Evolutionary conservation across 2,329 filamentous ascomycete species (phyloP), one percentile per base, ranked within the genome.

Genomic region (Colletotrichum tanaceti): DNA sequence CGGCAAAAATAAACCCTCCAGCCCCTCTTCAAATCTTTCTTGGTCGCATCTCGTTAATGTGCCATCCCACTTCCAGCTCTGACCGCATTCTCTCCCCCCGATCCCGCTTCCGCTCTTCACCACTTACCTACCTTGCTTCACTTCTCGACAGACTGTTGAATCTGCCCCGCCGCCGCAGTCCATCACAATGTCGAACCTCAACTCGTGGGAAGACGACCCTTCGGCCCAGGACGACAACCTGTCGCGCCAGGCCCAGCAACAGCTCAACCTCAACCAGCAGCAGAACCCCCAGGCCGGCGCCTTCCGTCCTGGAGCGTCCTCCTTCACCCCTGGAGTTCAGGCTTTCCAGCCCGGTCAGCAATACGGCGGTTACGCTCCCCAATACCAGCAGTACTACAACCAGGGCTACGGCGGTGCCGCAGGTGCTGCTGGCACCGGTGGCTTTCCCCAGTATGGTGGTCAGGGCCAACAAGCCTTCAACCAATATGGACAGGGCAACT

Each of bases 201-300:
- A 97, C 80, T 97, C 94, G 71, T 98, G 96, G 93, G 94, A 98
- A 83, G 93, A 97, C 77, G 93, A 94, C 76, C 90, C 90, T 76
- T 85, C 90, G 63, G 90, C 89, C 71, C 91, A 93, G 84, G 91
- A 94, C 75, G 91, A 93, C 75, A 88, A 88, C 79, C 89, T 97
- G 80, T 88, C 92, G 71, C 89, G 90, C 75, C 92, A 94, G 84
- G 83, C 92, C 44, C 88, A 91, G 75, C 89, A 91, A 79, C 90
- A 91, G 79, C 86, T 94, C 79, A 93, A 93, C 79, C 79, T 94
- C 76, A 92, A 91, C 79, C 83, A 84, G 61, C 80, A 81, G 71
- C 81, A 81, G 73, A 80, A 78, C 72, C 79, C 77, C 71, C 78
- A 79, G 68, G 83, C 81, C 67, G 81, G 83, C 72, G 75, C 71